Evolutionary conservation across 345 rosid genomes (phyloP).

Genomic region (Bretschneidera sinensis): DNA sequence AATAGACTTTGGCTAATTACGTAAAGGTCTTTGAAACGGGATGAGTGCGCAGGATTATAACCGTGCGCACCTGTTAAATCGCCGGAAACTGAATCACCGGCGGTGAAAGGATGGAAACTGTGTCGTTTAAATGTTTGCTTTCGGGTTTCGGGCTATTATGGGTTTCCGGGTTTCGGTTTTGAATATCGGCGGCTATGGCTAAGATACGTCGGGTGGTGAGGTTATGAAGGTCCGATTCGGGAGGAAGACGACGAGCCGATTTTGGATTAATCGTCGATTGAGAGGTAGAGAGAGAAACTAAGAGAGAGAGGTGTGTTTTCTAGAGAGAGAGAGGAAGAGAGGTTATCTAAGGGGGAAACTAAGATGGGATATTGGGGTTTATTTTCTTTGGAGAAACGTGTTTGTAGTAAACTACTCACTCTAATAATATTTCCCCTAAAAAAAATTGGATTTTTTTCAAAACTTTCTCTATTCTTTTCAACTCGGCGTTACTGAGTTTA

Average conservation of each 20-base stretch:
- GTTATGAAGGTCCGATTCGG: slow-evolving; percentile 27
- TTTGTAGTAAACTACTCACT: slow-evolving; percentile 7
- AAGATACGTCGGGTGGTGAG: slow-evolving; percentile 23
- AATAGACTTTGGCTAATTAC: slow-evolving; percentile 20
- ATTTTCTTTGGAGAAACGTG: slow-evolving; percentile 26
- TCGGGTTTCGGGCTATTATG: slow-evolving; percentile 13
- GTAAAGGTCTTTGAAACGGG: slow-evolving; percentile 21
- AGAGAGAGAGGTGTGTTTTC: slow-evolving; percentile 1
- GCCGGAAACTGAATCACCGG: slow-evolving; percentile 47
- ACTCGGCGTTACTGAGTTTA: background rate
- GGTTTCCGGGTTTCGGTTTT: slow-evolving; percentile 9
- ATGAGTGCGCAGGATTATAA: slow-evolving; percentile 41
- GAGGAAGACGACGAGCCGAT: slow-evolving; percentile 34
- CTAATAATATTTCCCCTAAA: background rate
- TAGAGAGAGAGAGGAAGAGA: slow-evolving; percentile 14
- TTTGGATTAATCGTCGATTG: slow-evolving; percentile 61
- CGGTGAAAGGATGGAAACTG: slow-evolving; percentile 23
- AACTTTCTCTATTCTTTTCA: background rate
- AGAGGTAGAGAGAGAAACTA: slow-evolving; percentile 5
- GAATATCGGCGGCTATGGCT: slow-evolving; percentile 17
- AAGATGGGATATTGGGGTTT: slow-evolving; percentile 18
- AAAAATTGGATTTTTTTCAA: too few relatives aligned
- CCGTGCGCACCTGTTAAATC: slow-evolving; percentile 43
- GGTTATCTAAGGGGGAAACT: slow-evolving; percentile 7
- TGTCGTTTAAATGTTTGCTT: slow-evolving; percentile 13